Conservation (phyloP, 805 yeast species). For the Isabelozyma rhagii region DNA sequence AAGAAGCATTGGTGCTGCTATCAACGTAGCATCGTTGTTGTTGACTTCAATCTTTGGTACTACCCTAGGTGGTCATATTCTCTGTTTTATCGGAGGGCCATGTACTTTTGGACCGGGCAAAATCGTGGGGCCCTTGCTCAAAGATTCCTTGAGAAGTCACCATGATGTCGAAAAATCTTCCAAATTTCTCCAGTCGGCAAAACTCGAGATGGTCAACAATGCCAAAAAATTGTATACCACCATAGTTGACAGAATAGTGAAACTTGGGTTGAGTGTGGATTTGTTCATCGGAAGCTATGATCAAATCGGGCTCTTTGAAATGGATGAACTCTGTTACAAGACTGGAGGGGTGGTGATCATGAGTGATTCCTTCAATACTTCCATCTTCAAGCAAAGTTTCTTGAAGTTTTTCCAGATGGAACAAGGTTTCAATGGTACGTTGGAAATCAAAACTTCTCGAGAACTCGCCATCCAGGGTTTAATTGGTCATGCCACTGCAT, state of each 20-base stretch:
- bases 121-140: conserved; percentile 53
- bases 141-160: conserved; percentile 66
- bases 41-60: conserved; percentile 37
- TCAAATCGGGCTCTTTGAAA: conserved; percentile 65
- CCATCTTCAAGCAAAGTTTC: conserved; percentile 66
- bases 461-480: conserved; percentile 57
- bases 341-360: conserved; percentile 65
- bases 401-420: conserved; percentile 48
- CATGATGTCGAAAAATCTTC: conserved; percentile 52
- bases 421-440: conserved; percentile 57
- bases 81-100: conserved; percentile 60
- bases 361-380: conserved; percentile 63
- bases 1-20: conserved; percentile 60
- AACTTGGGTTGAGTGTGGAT: conserved; percentile 53
- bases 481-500: conserved; percentile 59
- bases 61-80: conserved; percentile 50
- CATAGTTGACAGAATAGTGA: conserved; percentile 46
- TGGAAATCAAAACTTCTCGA: conserved; percentile 51
- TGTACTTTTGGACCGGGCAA: conserved; percentile 65
- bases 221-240: conserved; percentile 47
- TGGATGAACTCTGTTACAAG: conserved; percentile 53
- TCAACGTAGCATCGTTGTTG: conserved; percentile 43
- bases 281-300: conserved; percentile 66
- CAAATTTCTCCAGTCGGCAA: conserved; percentile 25
- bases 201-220: conserved; percentile 24